Evolutionary conservation across 2,329 filamentous ascomycete species (phyloP), one percentile per base, ranked within the genome.

Genomic region (Claviceps sp.): DNA sequence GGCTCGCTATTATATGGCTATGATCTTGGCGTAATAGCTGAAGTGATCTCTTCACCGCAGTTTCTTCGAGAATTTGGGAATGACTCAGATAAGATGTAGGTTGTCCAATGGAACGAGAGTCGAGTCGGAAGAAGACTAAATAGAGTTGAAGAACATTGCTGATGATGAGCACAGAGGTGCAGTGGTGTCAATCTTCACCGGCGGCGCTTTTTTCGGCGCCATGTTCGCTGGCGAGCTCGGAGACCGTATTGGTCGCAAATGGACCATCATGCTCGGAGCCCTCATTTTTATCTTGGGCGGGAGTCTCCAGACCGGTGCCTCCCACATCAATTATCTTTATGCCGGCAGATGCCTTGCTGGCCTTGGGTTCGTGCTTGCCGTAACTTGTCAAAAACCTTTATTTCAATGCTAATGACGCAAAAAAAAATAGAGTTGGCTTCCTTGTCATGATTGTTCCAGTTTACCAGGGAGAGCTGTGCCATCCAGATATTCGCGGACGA

Each of bases 241-340:
- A 17, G 47, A 48, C 19, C 37, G 47, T 17, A 3, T 48, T 11
- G 37, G 37, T 8, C 47, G 19, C 13, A 40, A 26, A 40, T 40
- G 37, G 47, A 48, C 46, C 11, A 48, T 40, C 37, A 39, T 48
- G 46, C 17, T 39, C 2, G 46, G 46, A 22, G 46, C 46, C 11
- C 37, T 40, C 37, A 17, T 48, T 37, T 40, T 48, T 13, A 24
- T 40, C 13, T 22, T 26, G 6, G 47, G 47, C 7, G 47, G 47
- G 37, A 48, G 47, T 48, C 47, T 48, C 16, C 47, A 26, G 37
- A 48, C 46, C n/a, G 37, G 46, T n/a, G 46, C 46, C 34, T n/a
- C 46, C 8, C 16, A 48, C 13, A 16, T 48, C 14, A 8, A 48
- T 22, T 26, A 26, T 16, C 37, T 48, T 4, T 47, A 47, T 47